These are phyloP conservation scores for Lasiodiplodia sp. DNA, from an alignment of 2,329 filamentous ascomycete genomes.

Conservation along the genomic window DNA sequence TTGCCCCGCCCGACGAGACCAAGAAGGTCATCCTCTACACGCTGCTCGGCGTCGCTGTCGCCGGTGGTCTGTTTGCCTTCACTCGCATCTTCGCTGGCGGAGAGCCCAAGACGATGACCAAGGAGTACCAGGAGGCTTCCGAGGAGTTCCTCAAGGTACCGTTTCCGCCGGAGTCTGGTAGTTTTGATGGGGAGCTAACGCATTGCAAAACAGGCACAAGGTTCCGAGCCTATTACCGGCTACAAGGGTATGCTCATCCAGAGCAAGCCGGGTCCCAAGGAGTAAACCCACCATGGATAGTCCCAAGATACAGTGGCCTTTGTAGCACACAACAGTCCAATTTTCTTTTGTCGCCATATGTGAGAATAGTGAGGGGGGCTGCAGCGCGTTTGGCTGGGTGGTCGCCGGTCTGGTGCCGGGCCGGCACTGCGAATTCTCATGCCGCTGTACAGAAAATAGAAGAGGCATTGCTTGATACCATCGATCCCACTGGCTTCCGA, in stretches of 20 bases:
- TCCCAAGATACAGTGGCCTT: slow-evolving; percentile 9
- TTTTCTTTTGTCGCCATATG: slow-evolving; percentile 26
- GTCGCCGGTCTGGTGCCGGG: slow-evolving; percentile 48
- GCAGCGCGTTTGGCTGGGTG: slow-evolving; percentile 40
- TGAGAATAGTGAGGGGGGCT: slow-evolving; percentile 13
- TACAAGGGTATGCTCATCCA: slow-evolving; percentile 51
- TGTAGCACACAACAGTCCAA: slow-evolving; percentile 11
- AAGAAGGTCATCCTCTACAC: slow-evolving; percentile 80
- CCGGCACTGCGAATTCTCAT: slow-evolving; percentile 32
- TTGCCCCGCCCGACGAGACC: slow-evolving; percentile 82
- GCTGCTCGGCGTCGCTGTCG: slow-evolving; percentile 69
- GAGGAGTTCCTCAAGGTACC: slow-evolving; percentile 94
- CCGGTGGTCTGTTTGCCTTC: slow-evolving; percentile 73
- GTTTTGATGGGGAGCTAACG: slow-evolving; percentile 25
- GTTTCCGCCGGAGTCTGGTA: slow-evolving; percentile 32
- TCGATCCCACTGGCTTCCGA: slow-evolving; percentile 1
- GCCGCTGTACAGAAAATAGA: slow-evolving; percentile 34
- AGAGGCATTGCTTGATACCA: slow-evolving; percentile 27
- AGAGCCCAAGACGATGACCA: slow-evolving; percentile 85
- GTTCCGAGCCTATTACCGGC: slow-evolving; percentile 47
- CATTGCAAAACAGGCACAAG: slow-evolving; percentile 41
- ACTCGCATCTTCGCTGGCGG: slow-evolving; percentile 74
- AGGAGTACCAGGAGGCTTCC: slow-evolving; percentile 94
- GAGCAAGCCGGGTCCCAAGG: slow-evolving; percentile 41
- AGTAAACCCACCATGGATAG: slow-evolving; percentile 5